A percentile compares a stretch with the other conserved stretches of the same genome.
phyloP scores from a whole-genome alignment of 1,139 yeast genomes.

The Taphrina wiesneri region DNA sequence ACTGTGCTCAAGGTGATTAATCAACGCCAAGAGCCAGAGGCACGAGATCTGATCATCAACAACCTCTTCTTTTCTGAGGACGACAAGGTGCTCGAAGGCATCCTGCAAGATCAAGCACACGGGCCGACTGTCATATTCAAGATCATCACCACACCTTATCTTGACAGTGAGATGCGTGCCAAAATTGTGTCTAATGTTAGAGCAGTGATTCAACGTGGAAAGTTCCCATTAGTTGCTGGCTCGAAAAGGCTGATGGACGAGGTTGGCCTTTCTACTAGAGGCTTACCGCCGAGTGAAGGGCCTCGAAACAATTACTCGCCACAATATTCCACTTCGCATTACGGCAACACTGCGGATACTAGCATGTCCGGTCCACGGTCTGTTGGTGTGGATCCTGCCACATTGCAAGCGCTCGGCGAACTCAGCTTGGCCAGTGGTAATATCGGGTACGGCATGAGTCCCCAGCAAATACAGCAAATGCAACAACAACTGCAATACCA shows the following conservation, averaged over 20 bases:
- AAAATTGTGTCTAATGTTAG: conserved; percentile 43
- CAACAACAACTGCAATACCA: conserved; percentile 26
- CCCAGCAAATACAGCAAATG: conserved; percentile 25
- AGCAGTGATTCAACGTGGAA: conserved; percentile 59
- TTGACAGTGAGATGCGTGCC: conserved; percentile 44
- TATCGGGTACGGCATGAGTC: conserved; percentile 8
- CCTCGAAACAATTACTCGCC: background rate
- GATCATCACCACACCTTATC: conserved; percentile 65
- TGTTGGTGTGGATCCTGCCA: conserved; percentile 26
- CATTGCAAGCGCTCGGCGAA: conserved; percentile 29
- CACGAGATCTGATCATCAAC: conserved; percentile 63
- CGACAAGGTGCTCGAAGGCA: conserved; percentile 50
- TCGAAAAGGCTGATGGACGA: conserved; percentile 89
- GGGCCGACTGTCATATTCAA: conserved; percentile 88
- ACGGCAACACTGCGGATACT: background rate
- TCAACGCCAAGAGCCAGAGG: conserved; percentile 60
- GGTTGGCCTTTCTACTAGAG: conserved; percentile 61
- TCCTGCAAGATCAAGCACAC: conserved; percentile 62
- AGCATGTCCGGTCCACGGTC: conserved; percentile 14
- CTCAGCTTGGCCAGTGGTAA: conserved; percentile 12
- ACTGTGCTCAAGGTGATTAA: conserved; percentile 79
- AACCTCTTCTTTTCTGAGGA: conserved; percentile 54
- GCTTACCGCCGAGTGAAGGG: background rate
- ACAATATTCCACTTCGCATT: conserved; percentile 14
- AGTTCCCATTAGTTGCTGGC: conserved; percentile 63